Evolutionary conservation across 805 yeast species (phyloP), one percentile per base, ranked within the genome.

Genomic region (Komagataella pseudopastoris): DNA sequence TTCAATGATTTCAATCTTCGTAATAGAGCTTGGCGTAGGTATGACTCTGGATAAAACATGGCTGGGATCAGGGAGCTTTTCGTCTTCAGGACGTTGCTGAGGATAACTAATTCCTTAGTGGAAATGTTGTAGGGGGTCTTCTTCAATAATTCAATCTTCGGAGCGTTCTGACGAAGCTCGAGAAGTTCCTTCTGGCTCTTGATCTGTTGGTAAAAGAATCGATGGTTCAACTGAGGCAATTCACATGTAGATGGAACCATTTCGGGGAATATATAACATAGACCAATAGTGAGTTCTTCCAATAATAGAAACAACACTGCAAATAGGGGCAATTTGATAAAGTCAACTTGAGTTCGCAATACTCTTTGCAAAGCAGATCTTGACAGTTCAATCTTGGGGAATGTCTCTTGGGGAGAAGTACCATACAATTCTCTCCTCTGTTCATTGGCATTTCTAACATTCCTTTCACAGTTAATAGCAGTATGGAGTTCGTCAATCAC

Each of bases 161-260:
- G 52, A 20, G 47, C 51, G 30, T 44, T 51, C 43, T 53, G 24
- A 50, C 65, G 47, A 24, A 59, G 46, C 6, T 50, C 53, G 1
- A 45, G 51, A 30, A 65, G 54, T 48, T 56, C 50, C 6, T 48
- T 49, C 49, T 60, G 64, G 3, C 64, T 61, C 48, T 52, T 53
- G 8, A 53, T 39, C 20, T 56, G 55, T 22, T 60, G 53, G 22
- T 60, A 58, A 72, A 72, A 73, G 24, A 72, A 58, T 23, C 71
- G 58, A 1, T 75, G 72, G 44, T 70, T 56, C 22, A 77, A 63
- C 6, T 64, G 62, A 1, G 85, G 85, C 18, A 80, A 61, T 6
- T 75, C 66, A 62, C 88, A 82, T 0, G 86, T 82, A 54, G 73
- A 74, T 0, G 88, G 89, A 3, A 83, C 71, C 12, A 82, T 57